These are phyloP conservation scores for Colletotrichum ledebouriae DNA, from an alignment of 2,329 filamentous ascomycete genomes.

Conservation along the genomic window DNA sequence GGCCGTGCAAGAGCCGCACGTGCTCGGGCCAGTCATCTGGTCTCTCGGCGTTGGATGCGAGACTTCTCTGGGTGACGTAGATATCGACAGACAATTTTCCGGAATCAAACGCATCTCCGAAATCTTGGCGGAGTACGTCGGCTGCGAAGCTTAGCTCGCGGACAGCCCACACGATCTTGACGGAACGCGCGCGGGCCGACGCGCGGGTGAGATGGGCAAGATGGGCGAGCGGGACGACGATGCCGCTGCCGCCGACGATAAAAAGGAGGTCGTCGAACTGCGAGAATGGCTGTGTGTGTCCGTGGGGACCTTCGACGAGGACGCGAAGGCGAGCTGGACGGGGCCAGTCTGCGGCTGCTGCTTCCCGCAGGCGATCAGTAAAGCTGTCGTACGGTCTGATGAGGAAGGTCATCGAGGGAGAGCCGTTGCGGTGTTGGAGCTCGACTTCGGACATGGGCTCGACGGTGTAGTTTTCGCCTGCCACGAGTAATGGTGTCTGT, in stretches of 20 bases:
- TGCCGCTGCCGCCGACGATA: conserved; percentile 60
- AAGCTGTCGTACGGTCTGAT: conserved; percentile 62
- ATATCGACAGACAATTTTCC: conserved; percentile 53
- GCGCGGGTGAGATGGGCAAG: conserved; percentile 47
- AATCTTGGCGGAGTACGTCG: conserved; percentile 52
- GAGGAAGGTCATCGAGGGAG: conserved; percentile 56
- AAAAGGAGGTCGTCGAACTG: conserved; percentile 57
- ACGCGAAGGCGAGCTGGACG: conserved; percentile 50
- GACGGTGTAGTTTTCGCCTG: conserved; percentile 12
- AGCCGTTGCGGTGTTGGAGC: conserved; percentile 23
- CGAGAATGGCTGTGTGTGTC: conserved; percentile 55
- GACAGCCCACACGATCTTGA: conserved; percentile 60
- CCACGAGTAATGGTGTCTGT: conserved; percentile 51
- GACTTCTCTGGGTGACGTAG: conserved; percentile 50
- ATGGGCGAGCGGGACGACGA: conserved; percentile 59
- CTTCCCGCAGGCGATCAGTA: conserved; percentile 53
- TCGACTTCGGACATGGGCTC: conserved; percentile 34
- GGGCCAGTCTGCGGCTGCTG: conserved; percentile 47
- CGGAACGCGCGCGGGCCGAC: conserved; percentile 41
- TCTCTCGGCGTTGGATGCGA: conserved; percentile 9
- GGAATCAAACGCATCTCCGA: conserved; percentile 48
- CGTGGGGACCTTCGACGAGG: conserved; percentile 61
- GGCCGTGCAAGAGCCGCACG: conserved; percentile 45
- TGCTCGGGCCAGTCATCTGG: conserved; percentile 39
- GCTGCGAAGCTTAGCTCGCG: conserved; percentile 55